phyloP scores from a whole-genome alignment of 2,329 filamentous ascomycete species.

The Sphaerulina musiva region DNA sequence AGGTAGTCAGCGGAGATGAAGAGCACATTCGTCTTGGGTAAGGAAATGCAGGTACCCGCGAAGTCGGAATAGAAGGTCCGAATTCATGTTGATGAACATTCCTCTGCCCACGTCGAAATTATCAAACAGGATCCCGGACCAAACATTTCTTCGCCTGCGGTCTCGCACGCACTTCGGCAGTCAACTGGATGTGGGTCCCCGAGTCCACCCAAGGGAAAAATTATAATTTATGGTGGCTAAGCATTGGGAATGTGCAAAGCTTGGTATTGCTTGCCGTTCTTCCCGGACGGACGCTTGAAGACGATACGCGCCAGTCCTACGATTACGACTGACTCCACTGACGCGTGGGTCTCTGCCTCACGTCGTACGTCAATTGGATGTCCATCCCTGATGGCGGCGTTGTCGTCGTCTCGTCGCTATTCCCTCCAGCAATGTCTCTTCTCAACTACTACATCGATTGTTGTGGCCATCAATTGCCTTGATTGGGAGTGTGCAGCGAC shows the following conservation, averaged over 20 bases:
- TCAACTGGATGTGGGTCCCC: background rate
- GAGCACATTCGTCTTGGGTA: background rate
- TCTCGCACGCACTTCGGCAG: conserved; percentile 8
- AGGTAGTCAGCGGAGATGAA: background rate
- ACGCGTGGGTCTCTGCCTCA: conserved; percentile 3
- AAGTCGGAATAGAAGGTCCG: background rate
- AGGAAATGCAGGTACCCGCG: background rate
- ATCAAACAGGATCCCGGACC: background rate
- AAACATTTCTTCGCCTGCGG: background rate
- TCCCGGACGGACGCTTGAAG: background rate
- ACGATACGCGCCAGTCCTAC: background rate
- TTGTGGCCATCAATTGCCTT: background rate
- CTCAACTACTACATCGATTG: background rate
- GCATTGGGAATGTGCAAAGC: conserved; percentile 6
- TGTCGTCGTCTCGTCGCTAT: background rate
- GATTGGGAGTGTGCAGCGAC: background rate
- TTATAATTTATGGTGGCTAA: conserved; percentile 5
- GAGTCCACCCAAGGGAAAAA: conserved; percentile 5
- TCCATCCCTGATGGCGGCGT: conserved; percentile 1
- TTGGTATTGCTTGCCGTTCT: conserved; percentile 9
- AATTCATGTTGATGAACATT: background rate
- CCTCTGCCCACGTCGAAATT: background rate
- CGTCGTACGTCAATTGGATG: conserved; percentile 11
- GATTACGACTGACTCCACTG: conserved; percentile 13
- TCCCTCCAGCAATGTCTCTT: conserved; percentile 1